phyloP scores from a whole-genome alignment of 805 yeast species.

The Blastobotrys chiropterorum region DNA sequence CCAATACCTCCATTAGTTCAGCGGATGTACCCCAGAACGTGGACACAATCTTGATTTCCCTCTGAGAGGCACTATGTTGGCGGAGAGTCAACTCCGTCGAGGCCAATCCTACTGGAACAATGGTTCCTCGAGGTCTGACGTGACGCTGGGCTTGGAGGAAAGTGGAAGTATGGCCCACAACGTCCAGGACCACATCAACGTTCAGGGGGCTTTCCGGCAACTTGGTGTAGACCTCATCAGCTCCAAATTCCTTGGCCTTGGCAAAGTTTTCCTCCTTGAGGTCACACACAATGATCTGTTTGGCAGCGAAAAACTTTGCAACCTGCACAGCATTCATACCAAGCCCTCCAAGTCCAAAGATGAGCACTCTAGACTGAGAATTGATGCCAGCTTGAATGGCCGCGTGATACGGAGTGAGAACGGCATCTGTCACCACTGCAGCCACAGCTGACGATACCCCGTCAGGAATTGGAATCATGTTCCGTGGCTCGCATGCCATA shows the following conservation, averaged over 20 bases:
- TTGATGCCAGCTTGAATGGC: conserved; percentile 25
- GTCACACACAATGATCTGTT: conserved; percentile 21
- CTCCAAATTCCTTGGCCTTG: conserved; percentile 35
- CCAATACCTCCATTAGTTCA: conserved; percentile 40
- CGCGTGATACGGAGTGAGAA: conserved; percentile 33
- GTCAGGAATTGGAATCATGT: conserved; percentile 27
- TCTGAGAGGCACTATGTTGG: conserved; percentile 35
- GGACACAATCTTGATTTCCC: conserved; percentile 37
- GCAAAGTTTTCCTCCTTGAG: conserved; percentile 27
- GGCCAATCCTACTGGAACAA: conserved; percentile 42
- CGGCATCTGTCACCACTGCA: conserved; percentile 32
- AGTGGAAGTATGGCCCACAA: conserved; percentile 23
- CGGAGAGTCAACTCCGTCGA: conserved; percentile 29
- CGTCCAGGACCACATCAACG: conserved; percentile 34
- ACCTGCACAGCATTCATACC: conserved; percentile 32
- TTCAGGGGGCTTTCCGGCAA: conserved; percentile 27
- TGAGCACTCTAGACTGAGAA: conserved; percentile 24
- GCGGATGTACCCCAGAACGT: conserved; percentile 41
- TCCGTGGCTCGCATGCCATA: conserved; percentile 18
- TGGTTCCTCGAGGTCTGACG: conserved; percentile 34
- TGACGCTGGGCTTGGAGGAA: conserved; percentile 28
- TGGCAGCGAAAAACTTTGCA: conserved; percentile 15
- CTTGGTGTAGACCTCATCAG: conserved; percentile 37
- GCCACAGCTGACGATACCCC: conserved; percentile 28
- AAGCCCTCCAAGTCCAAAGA: conserved; percentile 33